Base-by-base conservation (phyloP, 345 rosid genomes). In the Citrus inodora region DNA sequence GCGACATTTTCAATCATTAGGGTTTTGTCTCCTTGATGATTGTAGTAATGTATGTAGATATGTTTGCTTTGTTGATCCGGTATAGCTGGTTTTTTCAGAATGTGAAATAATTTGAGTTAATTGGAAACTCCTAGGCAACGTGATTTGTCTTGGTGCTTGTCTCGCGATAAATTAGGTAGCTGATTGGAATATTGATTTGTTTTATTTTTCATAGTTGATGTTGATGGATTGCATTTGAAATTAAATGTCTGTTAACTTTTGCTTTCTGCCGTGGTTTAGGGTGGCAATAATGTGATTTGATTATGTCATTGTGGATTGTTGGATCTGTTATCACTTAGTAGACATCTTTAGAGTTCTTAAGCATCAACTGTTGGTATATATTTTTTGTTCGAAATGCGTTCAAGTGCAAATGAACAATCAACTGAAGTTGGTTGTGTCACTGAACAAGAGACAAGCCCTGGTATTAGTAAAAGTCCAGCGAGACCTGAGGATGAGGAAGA, bases 401-500 rank as follows among this genome's bases (percentile, higher is more conserved):
- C 71, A 1, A 73, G 63, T 61, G 74, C 81, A 4, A 74, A 81
- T 81, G 79, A 37, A 27, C 80, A 70, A 72, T 51, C 58, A 10
- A 72, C 67, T 55, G 86, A 84, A 10, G 67, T 75, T 24, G 75
- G 82, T 73, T 42, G 27, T 13, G 40, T 59, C 11, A 38, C 72
- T 81, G 81, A 73, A 40, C 81, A 74, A 53, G 76, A 22, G 60
- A 78, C 46, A 63, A 6, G 37, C 22, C 46, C 73, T 2, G 17
- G 35, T 56, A 19, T 22, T 25, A 65, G 5, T 68, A 83, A 80
- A 71, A 69, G 76, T 72, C 71, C 46, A 11, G 74, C 56, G 25
- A 75, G 73, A 53, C 70, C 78, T 2, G 73, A 71, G 21, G 87
- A 76, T 16, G 66, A 53, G 7, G 87, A 76, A 5, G 88, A 86